Base-by-base conservation (phyloP, 805 yeast species). In the Suhomyces kilbournensis region DNA sequence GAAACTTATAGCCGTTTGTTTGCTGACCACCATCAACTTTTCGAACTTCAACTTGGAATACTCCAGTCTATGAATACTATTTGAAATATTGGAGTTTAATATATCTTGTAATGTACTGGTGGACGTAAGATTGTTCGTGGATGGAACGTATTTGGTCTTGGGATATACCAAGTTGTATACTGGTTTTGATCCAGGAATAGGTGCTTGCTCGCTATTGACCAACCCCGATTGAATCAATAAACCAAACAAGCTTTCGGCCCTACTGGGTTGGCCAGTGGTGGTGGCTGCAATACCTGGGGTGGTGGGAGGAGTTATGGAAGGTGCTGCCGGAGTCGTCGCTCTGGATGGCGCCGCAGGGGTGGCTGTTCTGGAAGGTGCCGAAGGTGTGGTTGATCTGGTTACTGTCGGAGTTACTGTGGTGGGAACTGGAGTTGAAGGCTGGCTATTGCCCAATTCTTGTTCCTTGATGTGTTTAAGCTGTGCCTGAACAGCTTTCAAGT, bases 141-240 rank as follows among this genome's bases (percentile, higher is more conserved):
- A 38, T 3, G 64, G 60, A 12, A 54, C 53, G 56, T 63, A 70
- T 58, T 71, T 72, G 49, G 60, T 60, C 43, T 62, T 66, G 12
- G 77, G 77, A 34, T 63, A 60, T 7, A 64, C 63, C 46, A 71
- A 59, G 44, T 59, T 58, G 56, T 72, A 72, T 12, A 52, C 59
- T 4, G 76, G 75, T 49, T 63, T 61, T 9, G 75, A 65, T 9
- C 75, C 76, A 5, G 74, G 74, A 25, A 68, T 68, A 32, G 73
- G 69, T 9, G 74, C 72, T 58, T 74, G 78, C 46, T 75, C 76
- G 26, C 68, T 67, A 28, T 64, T 64, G 4, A 76, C 72, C 44
- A 76, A 63, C 3, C 80, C 80, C 3, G 70, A 62, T 8, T 64
- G 60, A 7, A 75, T 54, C 38, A 76, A 65, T 19, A 65, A 61